phyloP scores from a whole-genome alignment of 2,329 filamentous ascomycete species.

The Claviceps spartinae region DNA sequence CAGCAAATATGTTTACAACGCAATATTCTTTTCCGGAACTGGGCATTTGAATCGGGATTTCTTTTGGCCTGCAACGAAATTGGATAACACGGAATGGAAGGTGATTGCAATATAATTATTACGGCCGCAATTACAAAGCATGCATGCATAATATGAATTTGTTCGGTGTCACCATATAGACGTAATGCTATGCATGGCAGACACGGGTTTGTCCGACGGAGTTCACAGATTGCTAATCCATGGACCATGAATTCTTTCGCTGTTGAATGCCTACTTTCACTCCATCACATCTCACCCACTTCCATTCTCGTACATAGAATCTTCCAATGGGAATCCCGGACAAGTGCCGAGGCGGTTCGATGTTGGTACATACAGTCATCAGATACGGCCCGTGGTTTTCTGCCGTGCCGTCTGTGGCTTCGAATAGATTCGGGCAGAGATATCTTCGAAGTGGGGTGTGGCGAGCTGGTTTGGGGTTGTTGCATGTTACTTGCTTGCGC shows the following conservation, averaged over 20 bases:
- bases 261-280: not conserved
- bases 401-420: too few relatives aligned
- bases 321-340: too few relatives aligned
- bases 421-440: too few relatives aligned
- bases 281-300: too few relatives aligned
- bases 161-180: not conserved
- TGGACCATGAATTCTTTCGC: not conserved
- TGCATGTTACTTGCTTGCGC: too few relatives aligned
- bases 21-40: not conserved
- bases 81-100: not conserved
- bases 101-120: not conserved
- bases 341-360: too few relatives aligned
- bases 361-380: too few relatives aligned
- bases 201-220: not conserved
- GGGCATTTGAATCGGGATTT: too few relatives aligned
- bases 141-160: not conserved
- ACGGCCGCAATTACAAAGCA: not conserved
- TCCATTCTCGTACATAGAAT: too few relatives aligned
- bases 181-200: constrained; percentile 1
- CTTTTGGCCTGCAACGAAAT: not conserved
- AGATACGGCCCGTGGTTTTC: too few relatives aligned
- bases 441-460: too few relatives aligned
- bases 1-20: not conserved
- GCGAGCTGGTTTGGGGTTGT: too few relatives aligned
- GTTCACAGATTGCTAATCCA: not conserved